phyloP scores from a whole-genome alignment of 805 yeast genomes.

The Monosporozyma aerobia region DNA sequence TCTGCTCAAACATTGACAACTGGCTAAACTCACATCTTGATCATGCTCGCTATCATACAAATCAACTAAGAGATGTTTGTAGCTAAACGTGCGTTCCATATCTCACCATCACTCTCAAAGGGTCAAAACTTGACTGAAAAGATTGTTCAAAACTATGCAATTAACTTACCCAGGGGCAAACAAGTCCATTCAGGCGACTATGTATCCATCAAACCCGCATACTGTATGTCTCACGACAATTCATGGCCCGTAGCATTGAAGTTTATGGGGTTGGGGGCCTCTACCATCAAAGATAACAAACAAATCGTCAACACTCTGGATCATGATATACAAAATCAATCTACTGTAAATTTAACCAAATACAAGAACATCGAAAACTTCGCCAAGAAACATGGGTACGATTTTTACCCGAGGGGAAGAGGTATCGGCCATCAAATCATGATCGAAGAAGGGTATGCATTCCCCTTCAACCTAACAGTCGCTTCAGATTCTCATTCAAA shows the following conservation, averaged over 20 bases:
- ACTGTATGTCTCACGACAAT: constrained; percentile 98
- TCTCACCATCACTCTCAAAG: constrained; percentile 11
- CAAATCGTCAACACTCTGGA: constrained; percentile 95
- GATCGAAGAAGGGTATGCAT: constrained; percentile 98
- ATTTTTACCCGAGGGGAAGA: constrained; percentile 96
- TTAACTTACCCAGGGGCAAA: constrained; percentile 70
- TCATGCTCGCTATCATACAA: too few relatives aligned
- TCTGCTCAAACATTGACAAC: not conserved
- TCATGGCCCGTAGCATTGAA: constrained; percentile 99
- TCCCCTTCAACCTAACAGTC: constrained; percentile 85
- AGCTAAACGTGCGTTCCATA: constrained; percentile 18
- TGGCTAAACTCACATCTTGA: too few relatives aligned
- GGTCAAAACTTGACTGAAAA: constrained; percentile 88
- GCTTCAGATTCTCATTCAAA: constrained; percentile 98
- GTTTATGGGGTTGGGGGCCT: constrained; percentile 91
- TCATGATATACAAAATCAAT: constrained; percentile 93
- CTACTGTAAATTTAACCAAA: constrained; percentile 80
- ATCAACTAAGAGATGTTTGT: constrained; percentile 20
- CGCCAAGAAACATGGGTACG: constrained; percentile 84
- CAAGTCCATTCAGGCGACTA: constrained; percentile 83
- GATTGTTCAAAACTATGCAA: constrained; percentile 88
- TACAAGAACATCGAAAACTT: constrained; percentile 82
- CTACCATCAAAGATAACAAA: constrained; percentile 66
- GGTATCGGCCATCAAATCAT: constrained; percentile 99
- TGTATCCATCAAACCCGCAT: constrained; percentile 89